Conservation (phyloP, 2,329 filamentous ascomycete genomes). For the Fusarium continuum region DNA sequence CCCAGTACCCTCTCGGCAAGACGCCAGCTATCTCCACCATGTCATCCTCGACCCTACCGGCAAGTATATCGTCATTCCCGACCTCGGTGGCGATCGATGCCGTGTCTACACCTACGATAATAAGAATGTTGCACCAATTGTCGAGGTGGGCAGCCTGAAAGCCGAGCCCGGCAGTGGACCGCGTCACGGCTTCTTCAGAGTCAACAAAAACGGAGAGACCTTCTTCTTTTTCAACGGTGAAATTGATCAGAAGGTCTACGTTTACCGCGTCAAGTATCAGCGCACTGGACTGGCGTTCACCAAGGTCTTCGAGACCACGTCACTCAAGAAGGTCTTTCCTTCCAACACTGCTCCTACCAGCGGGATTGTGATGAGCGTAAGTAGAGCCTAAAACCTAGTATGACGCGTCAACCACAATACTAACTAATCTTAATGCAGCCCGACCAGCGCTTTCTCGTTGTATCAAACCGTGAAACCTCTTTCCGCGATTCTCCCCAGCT, state of each 20-base stretch:
- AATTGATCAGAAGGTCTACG: conserved; percentile 39
- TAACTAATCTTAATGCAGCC: conserved; percentile 17
- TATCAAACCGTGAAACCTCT: conserved; percentile 38
- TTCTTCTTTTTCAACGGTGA: conserved; percentile 42
- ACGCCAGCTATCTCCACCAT: conserved; percentile 38
- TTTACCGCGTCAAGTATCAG: conserved; percentile 35
- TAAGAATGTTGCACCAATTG: conserved; percentile 32
- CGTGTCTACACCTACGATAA: conserved; percentile 38
- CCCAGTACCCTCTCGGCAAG: conserved; percentile 32
- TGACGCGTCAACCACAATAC: accelerated
- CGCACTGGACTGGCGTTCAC: conserved; percentile 22
- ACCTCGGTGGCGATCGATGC: conserved; percentile 34
- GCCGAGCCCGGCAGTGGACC: conserved; percentile 32
- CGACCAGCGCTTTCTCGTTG: conserved; percentile 33
- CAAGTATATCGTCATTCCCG: conserved; percentile 34
- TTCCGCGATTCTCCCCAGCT: conserved; percentile 30
- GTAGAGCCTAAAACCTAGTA: accelerated
- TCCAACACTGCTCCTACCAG: conserved; percentile 34
- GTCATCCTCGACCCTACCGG: conserved; percentile 38
- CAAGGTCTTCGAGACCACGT: conserved; percentile 38
- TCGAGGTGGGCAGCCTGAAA: conserved; percentile 20
- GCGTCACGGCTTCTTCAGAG: conserved; percentile 36
- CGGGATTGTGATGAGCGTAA: conserved; percentile 39
- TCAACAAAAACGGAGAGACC: conserved; percentile 33
- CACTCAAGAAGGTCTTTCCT: conserved; percentile 27